Percentiles rank a stretch among this genome's conserved stretches.
Evolutionary conservation across 371 early-diverging fungal species (phyloP).

Genomic region (Catenaria anguillulae): DNA sequence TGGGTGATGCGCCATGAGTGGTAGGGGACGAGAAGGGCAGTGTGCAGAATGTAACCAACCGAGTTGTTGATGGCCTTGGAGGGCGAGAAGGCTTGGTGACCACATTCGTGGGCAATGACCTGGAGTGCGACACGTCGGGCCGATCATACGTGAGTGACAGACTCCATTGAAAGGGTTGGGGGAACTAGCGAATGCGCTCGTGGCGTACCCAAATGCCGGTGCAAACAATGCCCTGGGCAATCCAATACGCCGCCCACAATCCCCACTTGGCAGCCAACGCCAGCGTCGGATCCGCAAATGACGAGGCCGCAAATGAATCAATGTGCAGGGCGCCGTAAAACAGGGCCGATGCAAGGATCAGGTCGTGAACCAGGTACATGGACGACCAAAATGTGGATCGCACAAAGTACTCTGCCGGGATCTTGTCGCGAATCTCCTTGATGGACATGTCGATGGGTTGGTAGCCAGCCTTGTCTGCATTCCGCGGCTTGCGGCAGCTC

Average conservation of each 20-base stretch:
- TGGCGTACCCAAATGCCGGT: slow-evolving; percentile 67
- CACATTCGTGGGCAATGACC: slow-evolving; percentile 76
- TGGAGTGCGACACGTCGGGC: too few species aligned
- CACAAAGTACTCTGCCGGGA: slow-evolving; percentile 75
- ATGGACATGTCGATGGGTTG: slow-evolving; percentile 42
- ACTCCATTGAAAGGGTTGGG: background rate
- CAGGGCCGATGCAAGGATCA: slow-evolving; percentile 40
- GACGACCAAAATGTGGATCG: slow-evolving; percentile 54
- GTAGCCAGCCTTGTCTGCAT: slow-evolving; percentile 1
- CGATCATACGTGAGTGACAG: too few species aligned
- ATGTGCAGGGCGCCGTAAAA: slow-evolving; percentile 50
- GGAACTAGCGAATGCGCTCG: background rate
- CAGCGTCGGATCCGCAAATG: slow-evolving; percentile 18
- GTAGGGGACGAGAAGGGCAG: slow-evolving; percentile 69
- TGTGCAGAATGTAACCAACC: slow-evolving; percentile 69
- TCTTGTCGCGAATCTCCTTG: slow-evolving; percentile 68
- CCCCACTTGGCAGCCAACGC: slow-evolving; percentile 21
- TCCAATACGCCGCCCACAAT: slow-evolving; percentile 65
- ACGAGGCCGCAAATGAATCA: slow-evolving; percentile 15
- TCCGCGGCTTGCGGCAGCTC: too few species aligned
- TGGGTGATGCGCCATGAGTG: slow-evolving; percentile 57
- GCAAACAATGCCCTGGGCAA: slow-evolving; percentile 57
- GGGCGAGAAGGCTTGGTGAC: slow-evolving; percentile 68
- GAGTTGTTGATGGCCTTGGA: slow-evolving; percentile 56
- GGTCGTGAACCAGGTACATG: slow-evolving; percentile 50